Conservation (phyloP, 2,329 filamentous ascomycete genomes). For the Colletotrichum euphorbiae region DNA sequence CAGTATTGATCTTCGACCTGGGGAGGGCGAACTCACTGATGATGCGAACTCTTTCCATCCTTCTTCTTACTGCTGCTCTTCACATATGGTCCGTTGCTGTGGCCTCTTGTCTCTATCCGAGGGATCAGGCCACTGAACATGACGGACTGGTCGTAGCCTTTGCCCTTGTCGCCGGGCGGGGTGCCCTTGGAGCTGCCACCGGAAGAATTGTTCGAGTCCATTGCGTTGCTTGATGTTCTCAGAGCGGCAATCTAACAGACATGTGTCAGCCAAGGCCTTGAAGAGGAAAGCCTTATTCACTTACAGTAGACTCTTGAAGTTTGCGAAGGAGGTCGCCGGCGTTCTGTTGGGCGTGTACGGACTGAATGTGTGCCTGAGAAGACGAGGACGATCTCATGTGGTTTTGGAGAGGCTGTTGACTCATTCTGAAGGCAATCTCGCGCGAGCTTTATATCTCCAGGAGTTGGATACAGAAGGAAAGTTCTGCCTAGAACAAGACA, state of each 20-base stretch:
- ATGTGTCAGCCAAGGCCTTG: neutral
- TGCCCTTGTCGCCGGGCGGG: conserved; percentile 35
- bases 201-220: conserved; percentile 30
- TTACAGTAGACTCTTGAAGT: conserved; percentile 36
- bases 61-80: conserved; percentile 37
- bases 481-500: conserved; percentile 1
- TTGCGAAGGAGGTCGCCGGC: conserved; percentile 32
- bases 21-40: conserved; percentile 6
- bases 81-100: conserved; percentile 39
- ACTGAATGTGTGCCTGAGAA: conserved; percentile 14
- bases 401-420: conserved; percentile 20
- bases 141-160: conserved; percentile 22
- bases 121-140: conserved; percentile 43
- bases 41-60: conserved; percentile 23
- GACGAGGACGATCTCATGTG: conserved; percentile 16
- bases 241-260: conserved; percentile 25
- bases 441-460: conserved; percentile 31
- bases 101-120: conserved; percentile 43
- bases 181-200: conserved; percentile 39
- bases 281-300: neutral
- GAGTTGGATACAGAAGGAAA: neutral
- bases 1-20: neutral
- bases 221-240: conserved; percentile 19
- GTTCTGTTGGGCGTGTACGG: conserved; percentile 8
- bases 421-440: conserved; percentile 32